Conservation (phyloP, 2,329 filamentous ascomycete genomes). For the Colletotrichum liaoningense region DNA sequence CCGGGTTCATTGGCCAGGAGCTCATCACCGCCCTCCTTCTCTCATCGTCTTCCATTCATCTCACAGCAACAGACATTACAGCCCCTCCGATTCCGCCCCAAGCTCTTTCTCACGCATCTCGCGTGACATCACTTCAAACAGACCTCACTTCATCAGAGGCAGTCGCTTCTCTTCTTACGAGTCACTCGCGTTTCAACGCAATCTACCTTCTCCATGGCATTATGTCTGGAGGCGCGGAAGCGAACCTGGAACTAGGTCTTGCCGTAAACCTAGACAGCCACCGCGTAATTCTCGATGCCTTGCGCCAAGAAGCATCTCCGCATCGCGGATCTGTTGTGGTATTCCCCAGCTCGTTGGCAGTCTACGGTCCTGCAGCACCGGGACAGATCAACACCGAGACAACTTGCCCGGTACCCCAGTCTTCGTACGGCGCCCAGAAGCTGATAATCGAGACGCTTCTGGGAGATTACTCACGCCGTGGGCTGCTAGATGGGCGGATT, state of each 20-base stretch:
- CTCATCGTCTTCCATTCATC: conserved; percentile 46
- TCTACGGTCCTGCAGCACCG: conserved; percentile 59
- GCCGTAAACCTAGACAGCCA: conserved; percentile 70
- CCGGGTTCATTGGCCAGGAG: conserved; percentile 73
- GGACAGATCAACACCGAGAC: conserved; percentile 52
- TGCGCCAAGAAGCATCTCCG: conserved; percentile 47
- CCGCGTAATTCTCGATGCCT: conserved; percentile 61
- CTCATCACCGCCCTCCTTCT: conserved; percentile 67
- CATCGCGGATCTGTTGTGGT: conserved; percentile 64
- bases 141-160: conserved; percentile 47
- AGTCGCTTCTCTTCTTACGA: conserved; percentile 43
- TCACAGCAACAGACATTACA: conserved; percentile 69
- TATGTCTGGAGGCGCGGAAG: conserved; percentile 72
- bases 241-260: conserved; percentile 65
- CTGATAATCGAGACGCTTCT: conserved; percentile 69
- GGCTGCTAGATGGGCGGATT: conserved; percentile 66
- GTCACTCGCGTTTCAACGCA: conserved; percentile 48
- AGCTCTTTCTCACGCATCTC: conserved; percentile 42
- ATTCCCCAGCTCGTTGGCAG: conserved; percentile 69
- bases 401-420: conserved; percentile 63
- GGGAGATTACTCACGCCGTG: conserved; percentile 63
- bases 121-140: conserved; percentile 41
- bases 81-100: conserved; percentile 58
- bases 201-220: conserved; percentile 73
- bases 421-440: conserved; percentile 71